phyloP scores from a whole-genome alignment of 129 eudicot species.

The Cynara cardunculus region DNA sequence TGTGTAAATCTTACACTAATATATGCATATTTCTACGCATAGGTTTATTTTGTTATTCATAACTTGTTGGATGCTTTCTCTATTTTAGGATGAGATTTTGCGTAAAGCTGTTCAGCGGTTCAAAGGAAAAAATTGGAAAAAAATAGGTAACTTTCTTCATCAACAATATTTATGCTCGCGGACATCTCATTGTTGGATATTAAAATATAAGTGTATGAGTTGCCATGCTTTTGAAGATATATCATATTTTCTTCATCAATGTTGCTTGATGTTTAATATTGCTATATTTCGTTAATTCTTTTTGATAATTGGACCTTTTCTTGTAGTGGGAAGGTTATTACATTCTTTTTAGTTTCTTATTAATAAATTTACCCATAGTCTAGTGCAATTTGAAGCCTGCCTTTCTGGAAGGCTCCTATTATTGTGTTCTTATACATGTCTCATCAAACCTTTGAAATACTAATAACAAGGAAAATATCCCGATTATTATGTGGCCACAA shows the following conservation, averaged over 20 bases:
- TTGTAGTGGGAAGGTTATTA: background rate
- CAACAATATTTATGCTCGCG: background rate
- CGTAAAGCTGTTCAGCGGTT: constrained; percentile 69
- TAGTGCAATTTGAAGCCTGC: background rate
- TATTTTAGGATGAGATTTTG: constrained; percentile 69
- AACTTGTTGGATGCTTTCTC: background rate
- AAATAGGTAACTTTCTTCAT: constrained; percentile 57
- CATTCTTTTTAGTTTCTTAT: background rate
- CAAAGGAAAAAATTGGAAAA: constrained; percentile 89
- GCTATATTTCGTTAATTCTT: background rate
- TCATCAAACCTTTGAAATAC: background rate
- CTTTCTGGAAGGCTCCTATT: background rate
- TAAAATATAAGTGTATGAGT: background rate
- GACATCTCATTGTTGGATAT: background rate
- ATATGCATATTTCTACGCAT: too few relatives aligned
- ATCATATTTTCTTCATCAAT: background rate
- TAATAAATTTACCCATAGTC: background rate
- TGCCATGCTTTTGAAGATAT: background rate
- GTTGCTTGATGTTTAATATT: background rate
- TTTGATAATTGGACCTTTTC: background rate
- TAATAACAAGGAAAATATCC: background rate
- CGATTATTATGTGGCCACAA: background rate
- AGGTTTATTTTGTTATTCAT: too few relatives aligned
- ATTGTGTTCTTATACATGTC: background rate
- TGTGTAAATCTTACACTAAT: too few relatives aligned